Evolutionary conservation across 108 stramenopile species (phyloP).

Genomic region (Epithemia pelagica): DNA sequence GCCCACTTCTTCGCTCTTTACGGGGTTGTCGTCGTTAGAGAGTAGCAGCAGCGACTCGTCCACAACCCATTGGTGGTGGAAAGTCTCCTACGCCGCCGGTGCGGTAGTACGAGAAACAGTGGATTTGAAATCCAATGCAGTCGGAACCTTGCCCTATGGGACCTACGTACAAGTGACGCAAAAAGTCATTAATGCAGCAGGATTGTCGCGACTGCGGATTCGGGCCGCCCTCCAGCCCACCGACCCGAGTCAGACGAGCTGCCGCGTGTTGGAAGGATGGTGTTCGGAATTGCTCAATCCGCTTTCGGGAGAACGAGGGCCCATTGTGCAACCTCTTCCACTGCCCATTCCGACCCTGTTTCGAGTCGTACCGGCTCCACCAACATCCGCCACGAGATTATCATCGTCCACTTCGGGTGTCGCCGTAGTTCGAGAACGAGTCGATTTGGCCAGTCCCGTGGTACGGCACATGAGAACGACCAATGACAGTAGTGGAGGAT

Average conservation of each 20-base stretch:
- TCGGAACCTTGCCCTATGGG: constrained; percentile 64
- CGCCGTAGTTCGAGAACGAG: constrained; percentile 56
- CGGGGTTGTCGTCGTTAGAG: not conserved
- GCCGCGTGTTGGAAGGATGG: constrained; percentile 53
- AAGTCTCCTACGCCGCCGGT: constrained; percentile 65
- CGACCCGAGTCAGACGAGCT: not conserved
- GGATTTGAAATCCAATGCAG: constrained; percentile 55
- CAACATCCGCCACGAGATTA: not conserved
- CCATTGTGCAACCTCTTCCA: constrained; percentile 59
- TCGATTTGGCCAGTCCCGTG: constrained; percentile 64
- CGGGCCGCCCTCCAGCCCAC: constrained; percentile 9
- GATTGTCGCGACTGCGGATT: constrained; percentile 59
- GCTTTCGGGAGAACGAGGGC: constrained; percentile 69
- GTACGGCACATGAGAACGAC: constrained; percentile 42
- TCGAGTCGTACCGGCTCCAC: constrained; percentile 20
- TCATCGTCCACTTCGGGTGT: constrained; percentile 16
- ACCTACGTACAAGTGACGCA: constrained; percentile 48
- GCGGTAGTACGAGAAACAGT: constrained; percentile 71
- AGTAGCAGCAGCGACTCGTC: not conserved
- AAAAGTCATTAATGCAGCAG: constrained; percentile 64
- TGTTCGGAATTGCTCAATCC: constrained; percentile 89
- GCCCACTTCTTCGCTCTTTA: constrained; percentile 8
- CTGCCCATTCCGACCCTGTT: constrained; percentile 61
- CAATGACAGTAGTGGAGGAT: too few relatives aligned
- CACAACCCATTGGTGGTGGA: constrained; percentile 37